These are phyloP conservation scores for Penicillium riverlandense DNA, from an alignment of 495 filamentous ascomycete species.

Conservation along the genomic window DNA sequence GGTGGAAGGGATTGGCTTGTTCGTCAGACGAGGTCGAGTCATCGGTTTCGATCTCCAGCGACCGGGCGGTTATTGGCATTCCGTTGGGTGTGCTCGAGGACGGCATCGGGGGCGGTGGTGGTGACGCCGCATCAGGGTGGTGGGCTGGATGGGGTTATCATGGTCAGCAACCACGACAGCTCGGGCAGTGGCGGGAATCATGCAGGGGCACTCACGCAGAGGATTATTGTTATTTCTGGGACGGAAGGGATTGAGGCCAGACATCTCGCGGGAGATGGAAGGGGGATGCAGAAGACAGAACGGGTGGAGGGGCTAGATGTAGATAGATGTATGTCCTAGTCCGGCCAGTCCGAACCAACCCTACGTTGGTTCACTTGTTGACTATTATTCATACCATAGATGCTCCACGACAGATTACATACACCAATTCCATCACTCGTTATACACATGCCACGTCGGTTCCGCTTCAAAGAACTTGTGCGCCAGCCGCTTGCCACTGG, in stretches of 20 bases:
- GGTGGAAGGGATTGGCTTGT: conserved; percentile 25
- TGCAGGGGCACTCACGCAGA: conserved; percentile 12
- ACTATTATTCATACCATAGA: background rate
- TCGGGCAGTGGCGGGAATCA: conserved; percentile 7
- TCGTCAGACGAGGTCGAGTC: conserved; percentile 24
- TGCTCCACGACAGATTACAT: background rate
- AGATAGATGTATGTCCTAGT: too few relatives aligned
- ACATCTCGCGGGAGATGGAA: conserved; percentile 37
- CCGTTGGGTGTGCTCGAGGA: conserved; percentile 2
- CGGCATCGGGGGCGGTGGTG: background rate
- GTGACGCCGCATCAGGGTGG: background rate
- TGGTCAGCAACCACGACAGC: too few relatives aligned
- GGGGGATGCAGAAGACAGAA: conserved; percentile 21
- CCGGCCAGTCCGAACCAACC: too few relatives aligned
- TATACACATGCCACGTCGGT: conserved; percentile 47
- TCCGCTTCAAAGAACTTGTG: conserved; percentile 53
- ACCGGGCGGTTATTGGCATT: conserved; percentile 12
- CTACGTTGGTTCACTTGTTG: too few relatives aligned
- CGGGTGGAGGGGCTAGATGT: background rate
- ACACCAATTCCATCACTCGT: conserved; percentile 21
- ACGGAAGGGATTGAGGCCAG: conserved; percentile 53
- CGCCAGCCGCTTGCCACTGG: conserved; percentile 56
- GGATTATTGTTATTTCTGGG: conserved; percentile 27
- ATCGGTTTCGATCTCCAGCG: conserved; percentile 15
- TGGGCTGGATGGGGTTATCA: background rate